Evolutionary conservation across 1,284 basidiomycete genomes (phyloP), one percentile per base, ranked within the genome.

Genomic region (Phellinidium pouzarii): DNA sequence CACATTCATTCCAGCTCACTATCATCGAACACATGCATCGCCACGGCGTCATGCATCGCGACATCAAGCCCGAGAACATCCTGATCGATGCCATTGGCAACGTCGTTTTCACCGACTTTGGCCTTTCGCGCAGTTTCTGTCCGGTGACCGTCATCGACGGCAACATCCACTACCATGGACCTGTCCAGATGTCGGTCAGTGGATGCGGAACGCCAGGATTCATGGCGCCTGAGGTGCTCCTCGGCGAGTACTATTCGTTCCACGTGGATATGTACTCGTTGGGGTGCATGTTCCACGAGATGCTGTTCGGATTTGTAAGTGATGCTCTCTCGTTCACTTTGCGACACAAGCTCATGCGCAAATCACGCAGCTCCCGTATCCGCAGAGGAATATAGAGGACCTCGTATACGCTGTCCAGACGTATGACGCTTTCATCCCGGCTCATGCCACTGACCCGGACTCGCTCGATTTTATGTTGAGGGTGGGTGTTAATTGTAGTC

Each of bases 51-150:
- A 78, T 82, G 17, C 80, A 83, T 64, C 72, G 80, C 27, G 80
- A 83, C 61, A 79, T 83, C 63, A 82, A 83, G 61, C 80, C 80
- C 20, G 78, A 79, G 66, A 83, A 83, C 60, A 80, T 82, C 50
- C 67, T 83, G 8, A 66, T 78, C 43, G 75, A 76, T 61, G 67
- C 66, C 45, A 66, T 62, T 59, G 62, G 65, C 38, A 20, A 77
- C 60, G 80, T 82, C 58, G 82, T 98, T 53, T 84, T 91, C 59
- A 71, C 83, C 45, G 72, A 80, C 78, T 64, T 71, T 77, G 43
- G 31, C 14, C 31, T 34, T 34, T 34, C 31, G 31, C 3, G 31
- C 31, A 34, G 31, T 8, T 3, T 8, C 77, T 69, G 45, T 71
- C 74, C 19, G 78, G 79, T 55, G 76, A 80, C 59, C 68, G 44